These are phyloP conservation scores for Selaginella tamariscina DNA, from an alignment of 75 land plant species.

Conservation along the genomic window DNA sequence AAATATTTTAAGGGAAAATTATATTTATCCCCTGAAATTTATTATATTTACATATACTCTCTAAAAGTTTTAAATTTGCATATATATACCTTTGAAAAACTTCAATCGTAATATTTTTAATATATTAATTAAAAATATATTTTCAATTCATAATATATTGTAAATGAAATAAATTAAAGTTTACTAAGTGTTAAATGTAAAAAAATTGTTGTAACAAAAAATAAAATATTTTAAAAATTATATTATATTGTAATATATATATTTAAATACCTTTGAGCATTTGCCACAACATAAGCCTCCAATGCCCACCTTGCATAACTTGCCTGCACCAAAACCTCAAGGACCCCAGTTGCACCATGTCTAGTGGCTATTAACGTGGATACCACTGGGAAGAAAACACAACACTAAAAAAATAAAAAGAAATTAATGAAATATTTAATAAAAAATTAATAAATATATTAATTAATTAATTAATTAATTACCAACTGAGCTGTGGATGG, in stretches of 20 bases:
- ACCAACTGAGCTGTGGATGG: slow-evolving; percentile 92
- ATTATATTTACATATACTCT: too few relatives aligned
- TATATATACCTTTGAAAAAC: too few relatives aligned
- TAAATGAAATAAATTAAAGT: too few relatives aligned
- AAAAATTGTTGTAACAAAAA: not conserved
- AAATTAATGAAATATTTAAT: not conserved
- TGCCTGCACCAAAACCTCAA: slow-evolving; percentile 25
- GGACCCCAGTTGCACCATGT: slow-evolving; percentile 23
- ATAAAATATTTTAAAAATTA: not conserved
- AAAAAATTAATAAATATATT: not conserved
- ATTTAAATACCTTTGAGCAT: slow-evolving; percentile 84
- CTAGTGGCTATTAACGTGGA: slow-evolving; percentile 63
- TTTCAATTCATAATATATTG: too few relatives aligned
- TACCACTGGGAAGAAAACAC: slow-evolving; percentile 82
- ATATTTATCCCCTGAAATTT: too few relatives aligned
- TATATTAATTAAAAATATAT: too few relatives aligned
- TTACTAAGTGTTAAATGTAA: too few relatives aligned
- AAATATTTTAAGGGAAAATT: not conserved
- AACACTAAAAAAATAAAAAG: slow-evolving; percentile 44
- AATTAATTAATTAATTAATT: slow-evolving; percentile 4
- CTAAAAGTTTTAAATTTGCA: too few relatives aligned
- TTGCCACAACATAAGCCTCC: slow-evolving; percentile 83
- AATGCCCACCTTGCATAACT: slow-evolving; percentile 75
- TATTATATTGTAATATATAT: too few relatives aligned
- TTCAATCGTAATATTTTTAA: too few relatives aligned